Percentiles rank a stretch among this genome's conserved stretches.
Evolutionary conservation across 805 yeast species (phyloP).

Genomic region (Maudiozyma barnettii): DNA sequence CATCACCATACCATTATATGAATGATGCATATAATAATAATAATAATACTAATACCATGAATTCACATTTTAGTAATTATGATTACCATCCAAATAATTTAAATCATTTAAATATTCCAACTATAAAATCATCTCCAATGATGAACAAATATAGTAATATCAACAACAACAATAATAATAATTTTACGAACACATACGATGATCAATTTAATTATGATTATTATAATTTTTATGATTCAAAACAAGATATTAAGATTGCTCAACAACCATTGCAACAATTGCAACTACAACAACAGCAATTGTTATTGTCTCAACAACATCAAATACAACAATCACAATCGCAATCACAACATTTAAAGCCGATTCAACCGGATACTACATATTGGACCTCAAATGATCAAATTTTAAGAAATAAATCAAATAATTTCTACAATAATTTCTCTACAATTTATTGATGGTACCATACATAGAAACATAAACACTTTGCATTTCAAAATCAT

Average conservation of each 20-base stretch:
- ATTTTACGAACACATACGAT: background rate
- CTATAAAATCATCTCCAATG: conserved; percentile 3
- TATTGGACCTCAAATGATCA: background rate
- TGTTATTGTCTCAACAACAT: conserved; percentile 1
- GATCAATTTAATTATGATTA: conserved; percentile 14
- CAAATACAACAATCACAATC: conserved; percentile 1
- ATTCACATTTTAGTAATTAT: background rate
- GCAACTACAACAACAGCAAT: background rate
- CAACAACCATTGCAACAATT: background rate
- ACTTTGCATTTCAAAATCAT: too few species aligned
- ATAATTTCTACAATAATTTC: conserved; percentile 1
- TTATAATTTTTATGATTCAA: conserved; percentile 12
- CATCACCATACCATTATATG: conserved; percentile 3
- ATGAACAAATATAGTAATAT: background rate
- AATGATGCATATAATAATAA: conserved; percentile 1
- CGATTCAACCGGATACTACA: background rate
- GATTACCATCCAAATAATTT: background rate
- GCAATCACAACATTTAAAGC: too few species aligned
- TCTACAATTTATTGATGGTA: conserved; percentile 2
- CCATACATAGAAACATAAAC: too few species aligned
- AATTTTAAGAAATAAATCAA: background rate
- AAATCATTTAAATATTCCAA: background rate
- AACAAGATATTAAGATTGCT: background rate
- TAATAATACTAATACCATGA: background rate
- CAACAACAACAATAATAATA: too few species aligned